Base-by-base conservation (phyloP, 1,139 yeast species). In the Geotrichum candidum region DNA sequence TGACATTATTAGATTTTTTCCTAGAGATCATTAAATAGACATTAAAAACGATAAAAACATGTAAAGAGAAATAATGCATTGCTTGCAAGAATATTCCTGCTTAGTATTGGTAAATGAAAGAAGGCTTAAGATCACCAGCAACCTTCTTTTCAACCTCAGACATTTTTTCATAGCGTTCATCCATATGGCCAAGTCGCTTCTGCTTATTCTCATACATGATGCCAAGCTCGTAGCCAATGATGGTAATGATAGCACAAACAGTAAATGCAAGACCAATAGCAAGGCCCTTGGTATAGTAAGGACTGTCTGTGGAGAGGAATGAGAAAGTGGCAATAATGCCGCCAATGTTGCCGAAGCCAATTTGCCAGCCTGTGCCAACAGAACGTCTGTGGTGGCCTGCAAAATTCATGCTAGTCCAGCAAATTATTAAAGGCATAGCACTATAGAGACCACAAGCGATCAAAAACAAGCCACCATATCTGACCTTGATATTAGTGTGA, bases 71-170 rank as follows among this genome's bases (percentile, higher is more conserved):
- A 10, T n/a, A 35, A 35, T n/a, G 15, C 13, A 11, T n/a, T 3
- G 4, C 45, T 35, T 6, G 9, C 11, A 48, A 48, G 11, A n/a
- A 23, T 13, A 9, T 48, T 22, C 10, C 25, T 22, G 29, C 25
- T 64, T 67, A 80, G 67, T 80, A 80, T 72, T 76, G 72, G 70
- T 80, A 81, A 64, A 74, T 70, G 72, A 86, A 87, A 50, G 77
- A 76, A 1, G 96, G 96, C 68, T 82, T 82, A 66, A 80, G 74
- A 71, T 88, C 96, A 66, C 94, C 91, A 33, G 79, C 81, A 65
- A 80, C 74, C 33, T 77, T 72, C 68, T 79, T 77, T 25, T 79
- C 82, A 64, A 82, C 77, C 52, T 78, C 80, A 7, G 78, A 71
- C 65, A 77, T 65, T 2, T 72, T 61, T 15, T 77, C 77, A 76